These are phyloP conservation scores for Eremochloa ophiuroides DNA, from an alignment of 176 grass and related monocot genomes.

Conservation along the genomic window DNA sequence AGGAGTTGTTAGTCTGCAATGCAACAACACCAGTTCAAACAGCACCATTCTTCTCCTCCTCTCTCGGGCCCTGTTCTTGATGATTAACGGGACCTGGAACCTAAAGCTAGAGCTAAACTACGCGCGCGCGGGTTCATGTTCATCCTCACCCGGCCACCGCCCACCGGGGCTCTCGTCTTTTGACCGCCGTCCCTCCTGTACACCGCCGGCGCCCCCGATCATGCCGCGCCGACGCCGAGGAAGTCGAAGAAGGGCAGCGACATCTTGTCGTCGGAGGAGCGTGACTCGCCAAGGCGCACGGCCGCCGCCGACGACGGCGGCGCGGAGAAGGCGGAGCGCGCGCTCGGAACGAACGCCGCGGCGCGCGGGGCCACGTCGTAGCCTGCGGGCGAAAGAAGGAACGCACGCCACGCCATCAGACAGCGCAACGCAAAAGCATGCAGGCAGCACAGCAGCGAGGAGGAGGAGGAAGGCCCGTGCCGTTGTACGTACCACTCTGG, in stretches of 20 bases:
- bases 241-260: slow-evolving; percentile 63
- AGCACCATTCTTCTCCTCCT: not conserved
- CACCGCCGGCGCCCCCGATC: slow-evolving; percentile 14
- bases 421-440: not conserved
- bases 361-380: slow-evolving; percentile 35
- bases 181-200: slow-evolving; percentile 25
- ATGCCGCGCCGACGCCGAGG: slow-evolving; percentile 69
- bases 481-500: slow-evolving; percentile 20
- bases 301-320: slow-evolving; percentile 7
- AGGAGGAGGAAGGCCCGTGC: not conserved
- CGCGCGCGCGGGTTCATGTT: not conserved
- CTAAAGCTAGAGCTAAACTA: too few species aligned
- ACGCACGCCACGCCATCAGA: not conserved
- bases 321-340: slow-evolving; percentile 40
- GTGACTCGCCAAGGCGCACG: not conserved
- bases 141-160: not conserved
- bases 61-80: not conserved
- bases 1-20: not conserved
- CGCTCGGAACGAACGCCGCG: slow-evolving; percentile 40
- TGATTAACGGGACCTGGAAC: too few species aligned
- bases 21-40: not conserved
- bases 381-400: not conserved
- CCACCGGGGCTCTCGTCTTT: slow-evolving; percentile 5
- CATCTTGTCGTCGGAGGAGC: slow-evolving; percentile 23
- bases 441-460: not conserved